Base-by-base conservation (phyloP, 2,329 filamentous ascomycete genomes). In the Pseudocercospora vitis region DNA sequence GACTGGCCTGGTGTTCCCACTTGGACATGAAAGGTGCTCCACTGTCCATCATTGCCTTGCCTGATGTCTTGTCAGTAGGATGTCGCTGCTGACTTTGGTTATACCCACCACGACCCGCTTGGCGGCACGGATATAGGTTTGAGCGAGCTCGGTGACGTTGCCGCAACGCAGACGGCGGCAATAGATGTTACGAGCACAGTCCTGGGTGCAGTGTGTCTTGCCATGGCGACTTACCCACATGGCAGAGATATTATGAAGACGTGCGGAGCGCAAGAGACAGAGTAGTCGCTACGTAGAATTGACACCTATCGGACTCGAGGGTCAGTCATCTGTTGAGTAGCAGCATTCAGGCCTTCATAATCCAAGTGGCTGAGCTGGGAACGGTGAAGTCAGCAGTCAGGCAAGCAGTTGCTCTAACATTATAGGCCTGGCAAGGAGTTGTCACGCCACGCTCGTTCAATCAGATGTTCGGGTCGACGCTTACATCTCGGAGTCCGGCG, bases 11-110 rank as follows among this genome's bases (percentile, higher is more conserved):
- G 40, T 1, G 24, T 52, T 6, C 49, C 49, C n/a, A 52, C 40
- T 11, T 52, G 49, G 8, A 53, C 45, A 16, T 48, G 33, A 21
- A 53, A 53, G 12, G 51, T 53, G 8, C 42, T 48, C 51, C 51
- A 53, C n/a, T 39, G 32, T 9, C 51, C 51, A 33, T 53, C 51
- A 32, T 48, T 37, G 26, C 51, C 51, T 11, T 53, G 29, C 44
- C 50, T 51, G 16, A 3, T n/a, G 32, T 14, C 8, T 7, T 44
- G 35, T 51, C 37, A 51, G 48, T 37, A 23, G 18, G 16, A 18
- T n/a, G 11, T 19, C 9, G 19, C 16, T 11, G 37, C 14, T 8
- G n/a, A 7, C 7, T n/a, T 12, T 44, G 23, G 14, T 12, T 24
- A 4, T 12, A 4, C 19, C 21, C 21, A 51, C 48, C 39, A 52